Evolutionary conservation across 2,329 filamentous ascomycete species (phyloP).

Genomic region (Claviceps capensis): DNA sequence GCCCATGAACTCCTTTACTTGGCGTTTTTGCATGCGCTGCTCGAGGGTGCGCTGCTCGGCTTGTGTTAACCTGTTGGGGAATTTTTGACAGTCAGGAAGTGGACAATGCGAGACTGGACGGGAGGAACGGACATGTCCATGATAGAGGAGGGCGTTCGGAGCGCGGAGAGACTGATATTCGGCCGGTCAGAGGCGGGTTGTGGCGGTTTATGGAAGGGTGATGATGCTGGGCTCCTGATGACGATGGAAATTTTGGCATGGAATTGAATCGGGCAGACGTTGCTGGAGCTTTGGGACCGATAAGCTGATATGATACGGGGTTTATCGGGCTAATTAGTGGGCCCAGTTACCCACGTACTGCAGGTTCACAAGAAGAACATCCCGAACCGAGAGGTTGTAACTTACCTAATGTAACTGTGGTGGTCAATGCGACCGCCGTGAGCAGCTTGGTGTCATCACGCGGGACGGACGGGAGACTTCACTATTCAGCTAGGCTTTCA

Average conservation of each 20-base stretch:
- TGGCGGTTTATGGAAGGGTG: not conserved
- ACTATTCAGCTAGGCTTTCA: too few relatives aligned
- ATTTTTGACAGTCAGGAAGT: too few relatives aligned
- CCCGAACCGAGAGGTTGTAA: too few relatives aligned
- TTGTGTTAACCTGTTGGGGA: slow-evolving; percentile 43
- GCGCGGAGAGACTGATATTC: not conserved
- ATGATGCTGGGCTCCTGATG: not conserved
- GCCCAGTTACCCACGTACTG: too few relatives aligned
- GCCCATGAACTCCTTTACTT: slow-evolving; percentile 98
- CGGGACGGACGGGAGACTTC: too few relatives aligned
- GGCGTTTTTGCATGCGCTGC: slow-evolving; percentile 89
- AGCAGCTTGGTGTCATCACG: too few relatives aligned
- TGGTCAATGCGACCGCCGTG: too few relatives aligned
- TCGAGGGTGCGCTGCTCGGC: slow-evolving; percentile 88
- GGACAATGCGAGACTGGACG: not conserved
- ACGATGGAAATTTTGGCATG: slow-evolving; percentile 16
- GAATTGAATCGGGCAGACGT: not conserved
- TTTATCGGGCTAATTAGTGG: too few relatives aligned
- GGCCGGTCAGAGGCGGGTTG: slow-evolving; percentile 3
- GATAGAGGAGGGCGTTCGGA: not conserved
- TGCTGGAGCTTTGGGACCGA: not conserved
- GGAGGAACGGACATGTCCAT: slow-evolving; percentile 8
- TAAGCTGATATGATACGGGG: slow-evolving; percentile 1
- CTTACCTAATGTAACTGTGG: too few relatives aligned
- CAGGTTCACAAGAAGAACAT: too few relatives aligned